phyloP scores from a whole-genome alignment of 352 stramenopile species.

The Globisporangium spinosum region DNA sequence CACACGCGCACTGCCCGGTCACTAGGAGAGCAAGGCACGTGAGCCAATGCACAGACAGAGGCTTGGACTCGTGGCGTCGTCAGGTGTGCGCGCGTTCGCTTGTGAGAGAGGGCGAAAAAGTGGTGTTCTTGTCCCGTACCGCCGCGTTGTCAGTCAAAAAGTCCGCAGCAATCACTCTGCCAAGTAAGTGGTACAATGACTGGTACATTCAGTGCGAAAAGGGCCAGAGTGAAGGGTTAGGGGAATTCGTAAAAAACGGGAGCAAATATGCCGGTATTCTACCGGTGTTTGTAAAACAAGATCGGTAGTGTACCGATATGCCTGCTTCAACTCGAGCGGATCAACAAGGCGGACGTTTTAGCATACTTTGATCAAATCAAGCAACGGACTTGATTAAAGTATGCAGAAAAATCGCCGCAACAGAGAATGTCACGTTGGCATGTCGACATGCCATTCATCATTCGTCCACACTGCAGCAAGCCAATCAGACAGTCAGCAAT shows the following conservation, averaged over 20 bases:
- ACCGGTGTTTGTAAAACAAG: too few relatives aligned
- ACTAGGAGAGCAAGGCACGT: background rate
- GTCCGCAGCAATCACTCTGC: background rate
- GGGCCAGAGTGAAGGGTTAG: slow-evolving; percentile 1
- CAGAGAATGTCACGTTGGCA: background rate
- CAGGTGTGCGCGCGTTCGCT: background rate
- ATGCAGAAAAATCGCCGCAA: background rate
- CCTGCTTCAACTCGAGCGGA: too few relatives aligned
- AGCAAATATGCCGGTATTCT: too few relatives aligned
- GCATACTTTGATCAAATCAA: background rate
- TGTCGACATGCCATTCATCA: background rate
- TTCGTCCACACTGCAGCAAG: slow-evolving; percentile 6
- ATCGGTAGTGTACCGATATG: too few relatives aligned
- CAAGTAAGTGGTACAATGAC: background rate
- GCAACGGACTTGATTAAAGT: background rate
- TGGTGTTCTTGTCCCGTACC: slow-evolving; percentile 1
- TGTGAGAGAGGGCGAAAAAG: background rate
- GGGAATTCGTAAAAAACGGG: slow-evolving; percentile 1
- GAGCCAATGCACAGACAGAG: background rate
- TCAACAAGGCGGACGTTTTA: background rate
- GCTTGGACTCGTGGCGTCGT: background rate
- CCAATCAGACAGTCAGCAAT: background rate
- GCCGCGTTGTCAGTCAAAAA: slow-evolving; percentile 2
- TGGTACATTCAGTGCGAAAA: slow-evolving; percentile 13
- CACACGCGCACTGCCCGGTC: background rate